Conservation (phyloP, 164 flowering plant genomes). For the Echeveria elegans region DNA sequence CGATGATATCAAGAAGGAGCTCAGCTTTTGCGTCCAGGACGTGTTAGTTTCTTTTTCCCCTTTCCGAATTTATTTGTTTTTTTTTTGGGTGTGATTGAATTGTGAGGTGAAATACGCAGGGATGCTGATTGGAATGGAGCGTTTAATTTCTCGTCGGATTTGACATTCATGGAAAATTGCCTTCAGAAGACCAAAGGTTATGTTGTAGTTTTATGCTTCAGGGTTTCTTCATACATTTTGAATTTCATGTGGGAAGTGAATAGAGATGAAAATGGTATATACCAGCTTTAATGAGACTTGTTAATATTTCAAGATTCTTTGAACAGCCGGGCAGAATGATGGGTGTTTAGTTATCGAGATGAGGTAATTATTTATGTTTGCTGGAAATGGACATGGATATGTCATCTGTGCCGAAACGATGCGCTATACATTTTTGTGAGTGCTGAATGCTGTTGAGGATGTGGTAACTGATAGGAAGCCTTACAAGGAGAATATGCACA, state of each 20-base stretch:
- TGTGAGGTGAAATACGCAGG: conserved; percentile 24
- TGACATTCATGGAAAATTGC: conserved; percentile 40
- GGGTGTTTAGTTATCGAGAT: no score
- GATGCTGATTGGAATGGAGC: conserved; percentile 71
- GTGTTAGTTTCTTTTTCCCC: conserved; percentile 25
- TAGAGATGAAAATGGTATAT: no score
- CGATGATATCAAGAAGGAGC: conserved; percentile 22
- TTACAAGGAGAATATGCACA: conserved; percentile 61
- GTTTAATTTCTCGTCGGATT: conserved; percentile 61
- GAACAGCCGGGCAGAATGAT: no score
- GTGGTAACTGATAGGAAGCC: conserved; percentile 38
- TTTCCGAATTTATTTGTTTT: not conserved
- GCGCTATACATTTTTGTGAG: not conserved
- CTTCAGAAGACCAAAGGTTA: conserved; percentile 44
- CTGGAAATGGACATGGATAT: not conserved
- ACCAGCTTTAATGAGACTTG: no score
- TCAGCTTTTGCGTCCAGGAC: conserved; percentile 61
- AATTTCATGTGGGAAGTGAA: no score
- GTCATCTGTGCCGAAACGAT: no score
- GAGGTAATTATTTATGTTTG: no score
- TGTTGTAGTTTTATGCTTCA: not conserved
- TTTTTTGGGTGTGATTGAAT: not conserved
- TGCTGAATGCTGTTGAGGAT: conserved; percentile 11
- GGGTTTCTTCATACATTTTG: no score
- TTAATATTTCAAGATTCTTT: no score